Percentiles rank a stretch among this genome's conserved stretches.
phyloP scores from a whole-genome alignment of 1,284 basidiomycete genomes.

The Trametes hirsuta region DNA sequence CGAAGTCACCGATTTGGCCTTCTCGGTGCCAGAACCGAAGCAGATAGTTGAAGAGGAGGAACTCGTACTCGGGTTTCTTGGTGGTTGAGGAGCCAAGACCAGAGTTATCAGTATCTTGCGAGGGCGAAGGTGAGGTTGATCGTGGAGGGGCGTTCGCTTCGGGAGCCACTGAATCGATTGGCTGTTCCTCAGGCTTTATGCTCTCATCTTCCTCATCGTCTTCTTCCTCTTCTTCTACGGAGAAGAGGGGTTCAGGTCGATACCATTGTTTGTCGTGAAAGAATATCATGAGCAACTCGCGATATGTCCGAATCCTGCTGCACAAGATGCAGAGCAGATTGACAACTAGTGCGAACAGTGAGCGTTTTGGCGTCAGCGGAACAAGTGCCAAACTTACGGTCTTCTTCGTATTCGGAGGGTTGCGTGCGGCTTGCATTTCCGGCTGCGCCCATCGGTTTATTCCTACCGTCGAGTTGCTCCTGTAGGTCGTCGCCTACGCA shows the following conservation, averaged over 20 bases:
- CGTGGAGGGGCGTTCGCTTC: slow-evolving; percentile 26
- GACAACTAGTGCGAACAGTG: slow-evolving; percentile 59
- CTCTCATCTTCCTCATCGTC: slow-evolving; percentile 52
- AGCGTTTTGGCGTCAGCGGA: slow-evolving; percentile 3
- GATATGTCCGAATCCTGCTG: slow-evolving; percentile 87
- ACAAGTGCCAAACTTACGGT: slow-evolving; percentile 55
- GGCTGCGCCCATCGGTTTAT: slow-evolving; percentile 81
- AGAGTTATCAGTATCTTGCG: slow-evolving; percentile 61
- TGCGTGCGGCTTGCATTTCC: slow-evolving; percentile 65
- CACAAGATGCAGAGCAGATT: slow-evolving; percentile 90
- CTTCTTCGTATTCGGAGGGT: slow-evolving; percentile 85
- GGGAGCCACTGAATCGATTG: slow-evolving; percentile 31
- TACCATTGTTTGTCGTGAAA: slow-evolving; percentile 92
- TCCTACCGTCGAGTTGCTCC: slow-evolving; percentile 78
- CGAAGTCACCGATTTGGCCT: slow-evolving; percentile 92
- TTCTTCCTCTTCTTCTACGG: slow-evolving; percentile 69
- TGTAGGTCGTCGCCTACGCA: slow-evolving; percentile 92
- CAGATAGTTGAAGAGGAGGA: slow-evolving; percentile 93
- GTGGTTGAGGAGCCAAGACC: slow-evolving; percentile 44
- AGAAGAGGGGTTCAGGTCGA: slow-evolving; percentile 66
- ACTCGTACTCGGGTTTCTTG: slow-evolving; percentile 89
- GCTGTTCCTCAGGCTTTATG: slow-evolving; percentile 37
- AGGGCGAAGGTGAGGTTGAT: slow-evolving; percentile 58
- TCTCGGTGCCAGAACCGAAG: slow-evolving; percentile 95
- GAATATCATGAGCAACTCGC: slow-evolving; percentile 93